A percentile compares a stretch with the other conserved stretches of the same genome.
phyloP scores from a whole-genome alignment of 208 protist genomes.

The Dictyostelium gargantuum region DNA sequence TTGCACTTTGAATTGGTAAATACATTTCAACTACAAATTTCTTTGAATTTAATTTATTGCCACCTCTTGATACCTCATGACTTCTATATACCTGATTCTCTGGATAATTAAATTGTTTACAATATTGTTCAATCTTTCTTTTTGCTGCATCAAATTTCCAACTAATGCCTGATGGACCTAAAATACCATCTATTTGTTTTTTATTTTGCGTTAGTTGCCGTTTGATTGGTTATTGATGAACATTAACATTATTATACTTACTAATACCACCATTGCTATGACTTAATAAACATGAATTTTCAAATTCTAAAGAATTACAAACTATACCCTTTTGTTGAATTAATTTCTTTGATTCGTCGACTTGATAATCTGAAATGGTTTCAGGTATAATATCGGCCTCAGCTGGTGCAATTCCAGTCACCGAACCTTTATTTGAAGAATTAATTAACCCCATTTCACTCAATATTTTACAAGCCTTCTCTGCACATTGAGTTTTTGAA shows the following conservation, averaged over 20 bases:
- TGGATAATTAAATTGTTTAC: not conserved
- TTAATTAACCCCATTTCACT: not conserved
- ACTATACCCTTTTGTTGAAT: not conserved
- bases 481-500: not conserved
- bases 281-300: not conserved
- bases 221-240: too few species aligned
- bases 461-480: not conserved
- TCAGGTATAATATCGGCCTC: not conserved
- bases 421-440: not conserved
- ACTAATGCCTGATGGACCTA: not conserved
- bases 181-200: not conserved
- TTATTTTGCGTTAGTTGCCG: too few species aligned
- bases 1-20: not conserved
- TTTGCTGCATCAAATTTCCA: constrained; percentile 28
- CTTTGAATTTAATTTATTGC: not conserved
- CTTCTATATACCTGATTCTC: not conserved
- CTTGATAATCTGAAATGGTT: not conserved
- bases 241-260: not conserved
- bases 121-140: not conserved
- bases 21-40: constrained; percentile 1
- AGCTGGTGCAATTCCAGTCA: not conserved
- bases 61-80: not conserved
- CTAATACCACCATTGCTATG: constrained; percentile 8
- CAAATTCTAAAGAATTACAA: not conserved
- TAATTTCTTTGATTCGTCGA: not conserved